Percentiles rank a stretch among this genome's conserved stretches.
Evolutionary conservation across 768 basidiomycete species (phyloP).

Genomic region (Mycena sanguinolenta): DNA sequence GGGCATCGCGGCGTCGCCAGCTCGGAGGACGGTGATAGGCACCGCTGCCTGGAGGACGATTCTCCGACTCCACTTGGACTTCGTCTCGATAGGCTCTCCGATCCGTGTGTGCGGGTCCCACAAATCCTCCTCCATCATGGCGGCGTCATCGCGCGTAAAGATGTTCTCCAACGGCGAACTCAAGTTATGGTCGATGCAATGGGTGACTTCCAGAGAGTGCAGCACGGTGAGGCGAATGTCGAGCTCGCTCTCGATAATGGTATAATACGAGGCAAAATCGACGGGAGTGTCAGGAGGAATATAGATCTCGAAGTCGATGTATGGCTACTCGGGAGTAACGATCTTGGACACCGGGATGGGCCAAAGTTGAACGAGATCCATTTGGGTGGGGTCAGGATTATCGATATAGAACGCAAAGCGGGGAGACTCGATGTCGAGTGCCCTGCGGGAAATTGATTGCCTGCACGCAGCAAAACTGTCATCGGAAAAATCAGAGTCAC

Average conservation of each 20-base stretch:
- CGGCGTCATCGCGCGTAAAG: not conserved
- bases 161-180: not conserved
- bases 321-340: conserved; percentile 1
- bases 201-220: conserved; percentile 15
- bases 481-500: conserved; percentile 1
- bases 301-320: conserved; percentile 19
- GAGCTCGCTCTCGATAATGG: not conserved
- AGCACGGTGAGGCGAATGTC: not conserved
- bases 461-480: not conserved
- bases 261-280: conserved; percentile 23
- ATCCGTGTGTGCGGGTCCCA: conserved; percentile 21
- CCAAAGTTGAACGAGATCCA: too few relatives aligned
- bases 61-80: not conserved
- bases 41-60: not conserved
- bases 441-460: not conserved
- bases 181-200: not conserved
- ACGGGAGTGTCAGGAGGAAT: not conserved
- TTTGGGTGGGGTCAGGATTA: too few relatives aligned
- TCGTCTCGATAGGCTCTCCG: not conserved
- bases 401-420: too few relatives aligned
- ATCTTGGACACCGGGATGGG: not conserved
- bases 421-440: not conserved
- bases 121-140: conserved; percentile 23
- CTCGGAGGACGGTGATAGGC: conserved; percentile 9
- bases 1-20: not conserved